phyloP scores from a whole-genome alignment of 176 grass and related monocot genomes.

The Pharus latifolius region DNA sequence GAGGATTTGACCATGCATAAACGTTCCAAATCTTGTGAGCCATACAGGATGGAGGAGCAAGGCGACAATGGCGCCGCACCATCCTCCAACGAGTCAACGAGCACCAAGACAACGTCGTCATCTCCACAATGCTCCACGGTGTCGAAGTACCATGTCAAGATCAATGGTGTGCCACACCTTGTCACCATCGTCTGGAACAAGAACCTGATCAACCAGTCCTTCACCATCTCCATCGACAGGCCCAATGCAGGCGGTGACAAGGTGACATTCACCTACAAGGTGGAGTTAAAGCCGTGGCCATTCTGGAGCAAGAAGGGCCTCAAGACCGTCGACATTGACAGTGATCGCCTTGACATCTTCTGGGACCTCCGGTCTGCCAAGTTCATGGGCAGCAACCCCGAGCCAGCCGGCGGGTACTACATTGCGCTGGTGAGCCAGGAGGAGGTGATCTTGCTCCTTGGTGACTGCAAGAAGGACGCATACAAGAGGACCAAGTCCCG shows the following conservation, averaged over 20 bases:
- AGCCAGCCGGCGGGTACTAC: constrained; percentile 57
- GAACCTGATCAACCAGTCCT: constrained; percentile 88
- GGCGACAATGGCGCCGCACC: constrained; percentile 3
- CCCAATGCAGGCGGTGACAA: neutral
- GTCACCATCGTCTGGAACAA: constrained; percentile 70
- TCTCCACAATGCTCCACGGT: constrained; percentile 52
- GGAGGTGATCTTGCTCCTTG: constrained; percentile 62
- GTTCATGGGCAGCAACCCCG: constrained; percentile 44
- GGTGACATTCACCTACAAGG: constrained; percentile 44
- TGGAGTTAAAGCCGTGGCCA: constrained; percentile 94
- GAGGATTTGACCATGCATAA: constrained; percentile 15
- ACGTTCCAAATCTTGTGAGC: constrained; percentile 38
- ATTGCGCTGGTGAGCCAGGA: constrained; percentile 55
- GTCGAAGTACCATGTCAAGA: constrained; percentile 47
- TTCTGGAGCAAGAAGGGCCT: constrained; percentile 90
- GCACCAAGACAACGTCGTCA: constrained; percentile 3
- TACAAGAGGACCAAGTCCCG: constrained; percentile 76
- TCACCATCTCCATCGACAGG: constrained; percentile 63
- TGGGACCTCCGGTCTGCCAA: constrained; percentile 90
- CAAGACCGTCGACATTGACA: constrained; percentile 55
- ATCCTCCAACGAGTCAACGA: constrained; percentile 34
- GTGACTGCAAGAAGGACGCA: constrained; percentile 75
- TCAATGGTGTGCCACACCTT: constrained; percentile 31
- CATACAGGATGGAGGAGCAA: constrained; percentile 20
- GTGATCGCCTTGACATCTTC: constrained; percentile 50